Percentiles rank a stretch among this genome's conserved stretches.
phyloP scores from a whole-genome alignment of 2,329 filamentous ascomycete species.

The Botrytis elliptica region DNA sequence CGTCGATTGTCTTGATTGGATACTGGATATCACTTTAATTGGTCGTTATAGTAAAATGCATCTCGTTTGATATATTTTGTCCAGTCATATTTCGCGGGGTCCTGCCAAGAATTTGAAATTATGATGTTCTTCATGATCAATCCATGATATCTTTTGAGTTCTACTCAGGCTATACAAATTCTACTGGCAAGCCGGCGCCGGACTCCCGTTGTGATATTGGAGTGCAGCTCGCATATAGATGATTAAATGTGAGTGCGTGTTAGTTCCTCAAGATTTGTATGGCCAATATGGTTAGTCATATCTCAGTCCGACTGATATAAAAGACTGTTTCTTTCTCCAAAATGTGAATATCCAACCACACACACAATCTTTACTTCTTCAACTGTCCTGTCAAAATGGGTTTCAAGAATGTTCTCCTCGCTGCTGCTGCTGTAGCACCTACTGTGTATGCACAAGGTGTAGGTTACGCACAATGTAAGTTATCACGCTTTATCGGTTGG shows the following conservation, averaged over 20 bases:
- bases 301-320: slow-evolving; percentile 11
- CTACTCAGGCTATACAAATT: slow-evolving; percentile 32
- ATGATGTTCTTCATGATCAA: slow-evolving; percentile 10
- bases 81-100: neutral
- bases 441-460: slow-evolving; percentile 32
- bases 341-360: neutral
- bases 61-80: neutral
- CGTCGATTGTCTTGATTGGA: neutral
- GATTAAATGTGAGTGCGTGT: neutral
- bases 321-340: neutral
- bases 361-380: slow-evolving; percentile 14
- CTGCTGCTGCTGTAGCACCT: slow-evolving; percentile 38
- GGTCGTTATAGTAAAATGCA: neutral
- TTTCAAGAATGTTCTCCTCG: slow-evolving; percentile 32
- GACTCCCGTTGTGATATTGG: slow-evolving; percentile 26
- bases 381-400: slow-evolving; percentile 30
- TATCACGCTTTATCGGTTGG: neutral
- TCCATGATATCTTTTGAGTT: neutral
- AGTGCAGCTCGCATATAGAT: neutral
- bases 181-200: slow-evolving; percentile 30
- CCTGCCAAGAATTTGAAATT: neutral
- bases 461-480: slow-evolving; percentile 37
- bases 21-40: neutral
- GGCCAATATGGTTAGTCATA: neutral
- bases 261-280: neutral